Evolutionary conservation across 1,284 basidiomycete species (phyloP).

Genomic region (Rhodotorula sp.): DNA sequence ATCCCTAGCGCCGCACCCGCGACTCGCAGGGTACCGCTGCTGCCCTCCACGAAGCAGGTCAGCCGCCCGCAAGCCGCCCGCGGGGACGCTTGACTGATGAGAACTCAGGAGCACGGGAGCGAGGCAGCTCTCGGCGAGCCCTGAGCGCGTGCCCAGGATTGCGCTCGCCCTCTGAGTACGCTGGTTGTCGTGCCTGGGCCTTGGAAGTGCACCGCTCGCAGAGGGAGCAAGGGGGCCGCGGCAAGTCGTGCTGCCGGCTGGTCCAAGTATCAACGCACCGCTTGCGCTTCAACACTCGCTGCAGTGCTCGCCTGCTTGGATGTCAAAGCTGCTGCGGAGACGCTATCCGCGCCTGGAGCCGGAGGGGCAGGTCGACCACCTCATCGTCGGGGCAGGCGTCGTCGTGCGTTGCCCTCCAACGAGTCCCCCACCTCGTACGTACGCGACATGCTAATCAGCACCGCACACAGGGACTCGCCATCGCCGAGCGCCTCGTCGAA

Average conservation of each 20-base stretch:
- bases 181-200: too few species aligned
- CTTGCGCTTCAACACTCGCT: neutral
- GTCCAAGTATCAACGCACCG: too few species aligned
- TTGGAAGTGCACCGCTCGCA: too few species aligned
- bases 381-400: constrained; percentile 86
- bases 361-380: constrained; percentile 76
- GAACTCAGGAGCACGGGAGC: neutral
- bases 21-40: too few species aligned
- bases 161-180: too few species aligned
- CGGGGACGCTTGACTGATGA: too few species aligned
- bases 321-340: constrained; percentile 16
- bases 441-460: too few species aligned
- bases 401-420: constrained; percentile 38
- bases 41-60: too few species aligned
- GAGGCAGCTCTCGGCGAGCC: neutral
- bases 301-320: neutral
- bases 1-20: neutral
- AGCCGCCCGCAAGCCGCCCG: too few species aligned
- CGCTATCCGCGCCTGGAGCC: constrained; percentile 59
- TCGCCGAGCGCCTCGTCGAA: constrained; percentile 73
- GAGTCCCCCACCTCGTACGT: neutral
- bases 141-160: neutral
- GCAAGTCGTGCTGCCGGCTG: too few species aligned
- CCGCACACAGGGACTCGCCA: constrained; percentile 68
- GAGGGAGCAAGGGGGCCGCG: too few species aligned